A percentile compares a stretch with the other conserved stretches of the same genome.
Conservation (phyloP, 345 rosid genomes). For the Bretschneidera sinensis region DNA sequence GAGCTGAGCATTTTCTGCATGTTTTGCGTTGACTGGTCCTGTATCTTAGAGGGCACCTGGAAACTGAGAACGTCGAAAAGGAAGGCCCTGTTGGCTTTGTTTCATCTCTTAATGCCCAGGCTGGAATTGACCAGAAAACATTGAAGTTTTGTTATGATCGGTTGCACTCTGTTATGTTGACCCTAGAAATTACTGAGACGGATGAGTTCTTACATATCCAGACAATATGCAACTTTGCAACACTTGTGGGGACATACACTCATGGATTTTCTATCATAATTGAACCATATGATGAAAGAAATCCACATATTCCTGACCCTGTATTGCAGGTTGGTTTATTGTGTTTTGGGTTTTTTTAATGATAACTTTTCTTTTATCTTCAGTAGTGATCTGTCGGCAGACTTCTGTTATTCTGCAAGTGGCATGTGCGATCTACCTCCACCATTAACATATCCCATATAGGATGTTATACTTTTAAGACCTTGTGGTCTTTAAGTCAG, state of each 20-base stretch:
- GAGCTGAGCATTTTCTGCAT: conserved; percentile 93
- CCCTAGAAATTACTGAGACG: conserved; percentile 91
- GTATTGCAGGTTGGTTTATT: conserved; percentile 66
- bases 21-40: conserved; percentile 87
- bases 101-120: conserved; percentile 57
- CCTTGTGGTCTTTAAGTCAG: background rate
- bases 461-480: background rate
- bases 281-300: conserved; percentile 96
- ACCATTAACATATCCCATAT: background rate
- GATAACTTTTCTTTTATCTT: background rate
- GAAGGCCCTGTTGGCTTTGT: conserved; percentile 91
- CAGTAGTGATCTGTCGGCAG: background rate
- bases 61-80: conserved; percentile 84
- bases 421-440: background rate
- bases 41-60: conserved; percentile 68
- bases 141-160: conserved; percentile 96
- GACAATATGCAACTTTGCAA: conserved; percentile 94
- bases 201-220: conserved; percentile 93
- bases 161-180: conserved; percentile 88
- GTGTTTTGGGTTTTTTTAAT: background rate
- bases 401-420: conserved; percentile 2
- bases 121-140: conserved; percentile 93
- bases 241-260: conserved; percentile 87
- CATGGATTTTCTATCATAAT: conserved; percentile 93
- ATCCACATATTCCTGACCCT: conserved; percentile 98